Base-by-base conservation (phyloP, 257 asterid species). In the Eucommia ulmoides region DNA sequence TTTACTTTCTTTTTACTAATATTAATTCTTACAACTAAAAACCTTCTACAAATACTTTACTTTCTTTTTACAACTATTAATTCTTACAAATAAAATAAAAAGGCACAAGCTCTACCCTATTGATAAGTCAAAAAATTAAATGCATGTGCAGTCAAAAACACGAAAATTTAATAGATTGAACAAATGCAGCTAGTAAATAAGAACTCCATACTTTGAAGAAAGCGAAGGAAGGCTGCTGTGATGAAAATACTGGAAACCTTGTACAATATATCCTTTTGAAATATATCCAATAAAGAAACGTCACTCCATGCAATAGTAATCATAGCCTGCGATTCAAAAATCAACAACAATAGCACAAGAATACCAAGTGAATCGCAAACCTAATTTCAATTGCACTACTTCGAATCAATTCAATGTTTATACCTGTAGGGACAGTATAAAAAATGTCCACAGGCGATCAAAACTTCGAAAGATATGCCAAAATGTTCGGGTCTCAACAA, bases 391-490 rank as follows among this genome's bases (percentile, higher is more conserved):
- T 29, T 29, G 7, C 7, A 29, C 12, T n/a, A n/a, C n/a, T n/a
- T n/a, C n/a, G n/a, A n/a, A n/a, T n/a, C n/a, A n/a, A n/a, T n/a
- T n/a, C n/a, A 29, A 6, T 48, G 42, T 45, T 42, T 33, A 52
- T 54, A 85, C 96, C 96, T 89, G 98, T 62, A 85, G 69, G 55
- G 74, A 75, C 60, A 91, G 92, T 62, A 77, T 35, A 22, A 80
- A 77, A 66, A 91, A 91, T 57, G 98, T 83, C 98, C 98, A 91
- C 12, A 91, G 77, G 25, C 98, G 94, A 61, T 91, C 98, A 65
- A 77, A 91, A 66, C 98, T 91, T 64, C 96, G 75, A 64, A 78
- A 85, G 22, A 67, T 83, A 70, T 91, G 98, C 98, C 96, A 91
- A 79, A 85, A 91, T 53, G 96, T 60, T 35, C 98, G 80, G 51